phyloP scores from a whole-genome alignment of 176 grass and related monocot species.

The Lolium rigidum region DNA sequence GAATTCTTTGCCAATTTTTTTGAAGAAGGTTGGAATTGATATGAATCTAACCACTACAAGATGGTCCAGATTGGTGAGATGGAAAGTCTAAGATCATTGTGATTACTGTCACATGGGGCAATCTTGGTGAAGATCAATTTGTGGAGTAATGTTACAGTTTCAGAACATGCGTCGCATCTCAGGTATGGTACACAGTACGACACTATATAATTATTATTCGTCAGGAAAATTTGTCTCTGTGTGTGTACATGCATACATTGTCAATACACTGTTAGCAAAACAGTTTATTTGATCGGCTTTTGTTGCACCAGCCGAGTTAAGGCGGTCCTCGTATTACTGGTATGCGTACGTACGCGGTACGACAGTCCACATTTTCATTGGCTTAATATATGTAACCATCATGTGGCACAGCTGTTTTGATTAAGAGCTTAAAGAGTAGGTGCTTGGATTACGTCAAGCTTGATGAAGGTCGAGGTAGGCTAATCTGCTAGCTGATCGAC shows the following conservation, averaged over 20 bases:
- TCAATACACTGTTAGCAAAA: not conserved
- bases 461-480: constrained; percentile 16
- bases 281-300: not conserved
- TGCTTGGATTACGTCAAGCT: constrained; percentile 37
- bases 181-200: not conserved
- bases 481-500: not conserved
- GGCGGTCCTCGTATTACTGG: not conserved
- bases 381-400: not conserved
- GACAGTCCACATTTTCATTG: not conserved
- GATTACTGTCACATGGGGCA: constrained; percentile 15
- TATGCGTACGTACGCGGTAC: too few relatives aligned
- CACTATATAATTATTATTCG: not conserved
- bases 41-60: not conserved
- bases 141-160: not conserved
- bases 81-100: not conserved
- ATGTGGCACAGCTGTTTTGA: not conserved
- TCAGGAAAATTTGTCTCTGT: not conserved
- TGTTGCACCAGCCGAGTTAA: not conserved
- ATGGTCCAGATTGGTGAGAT: not conserved
- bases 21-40: not conserved
- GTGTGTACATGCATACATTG: not conserved
- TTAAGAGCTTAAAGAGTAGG: constrained; percentile 34
- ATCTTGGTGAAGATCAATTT: not conserved
- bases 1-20: not conserved
- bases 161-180: not conserved